A percentile compares a stretch with the other conserved stretches of the same genome.
These are phyloP conservation scores for Ogataea trehaloabstinens DNA, from an alignment of 805 yeast genomes.

Conservation along the genomic window DNA sequence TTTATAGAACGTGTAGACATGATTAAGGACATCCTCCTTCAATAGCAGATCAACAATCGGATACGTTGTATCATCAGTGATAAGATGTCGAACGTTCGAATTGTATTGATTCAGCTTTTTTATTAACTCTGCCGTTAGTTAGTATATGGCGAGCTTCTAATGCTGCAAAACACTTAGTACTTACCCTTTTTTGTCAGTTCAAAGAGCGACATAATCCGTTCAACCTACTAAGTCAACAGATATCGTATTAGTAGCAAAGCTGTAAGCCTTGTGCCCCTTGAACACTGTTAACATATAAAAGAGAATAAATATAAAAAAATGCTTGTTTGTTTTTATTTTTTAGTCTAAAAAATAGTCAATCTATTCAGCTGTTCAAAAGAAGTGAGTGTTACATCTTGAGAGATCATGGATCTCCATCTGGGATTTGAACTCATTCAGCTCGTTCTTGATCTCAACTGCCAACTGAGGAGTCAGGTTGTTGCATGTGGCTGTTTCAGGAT, in stretches of 20 bases:
- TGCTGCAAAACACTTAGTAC: slow-evolving; percentile 6
- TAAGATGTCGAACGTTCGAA: slow-evolving; percentile 29
- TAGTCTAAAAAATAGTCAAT: no score
- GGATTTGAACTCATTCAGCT: slow-evolving; percentile 73
- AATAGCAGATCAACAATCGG: slow-evolving; percentile 26
- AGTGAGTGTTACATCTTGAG: slow-evolving; percentile 81
- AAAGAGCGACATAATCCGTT: slow-evolving; percentile 22
- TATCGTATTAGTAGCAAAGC: no score
- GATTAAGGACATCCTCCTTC: slow-evolving; percentile 27
- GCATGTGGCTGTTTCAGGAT: slow-evolving; percentile 90
- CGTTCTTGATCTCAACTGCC: slow-evolving; percentile 84
- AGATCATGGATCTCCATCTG: slow-evolving; percentile 82
- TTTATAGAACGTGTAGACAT: slow-evolving; percentile 28
- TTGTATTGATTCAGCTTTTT: slow-evolving; percentile 16
- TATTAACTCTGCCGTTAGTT: slow-evolving; percentile 14
- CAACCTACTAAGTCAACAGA: no score
- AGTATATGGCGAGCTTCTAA: not conserved
- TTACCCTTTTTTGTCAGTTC: slow-evolving; percentile 26
- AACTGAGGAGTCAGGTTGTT: slow-evolving; percentile 82
- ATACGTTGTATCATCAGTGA: slow-evolving; percentile 28
- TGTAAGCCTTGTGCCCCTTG: no score
- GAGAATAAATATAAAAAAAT: no score
- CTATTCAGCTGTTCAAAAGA: no score
- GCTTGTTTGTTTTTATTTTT: no score
- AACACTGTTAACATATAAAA: no score